A percentile compares a stretch with the other conserved stretches of the same genome.
These are phyloP conservation scores for Aegilops umbellulata DNA, from an alignment of 176 grass and related monocot species.

Conservation along the genomic window DNA sequence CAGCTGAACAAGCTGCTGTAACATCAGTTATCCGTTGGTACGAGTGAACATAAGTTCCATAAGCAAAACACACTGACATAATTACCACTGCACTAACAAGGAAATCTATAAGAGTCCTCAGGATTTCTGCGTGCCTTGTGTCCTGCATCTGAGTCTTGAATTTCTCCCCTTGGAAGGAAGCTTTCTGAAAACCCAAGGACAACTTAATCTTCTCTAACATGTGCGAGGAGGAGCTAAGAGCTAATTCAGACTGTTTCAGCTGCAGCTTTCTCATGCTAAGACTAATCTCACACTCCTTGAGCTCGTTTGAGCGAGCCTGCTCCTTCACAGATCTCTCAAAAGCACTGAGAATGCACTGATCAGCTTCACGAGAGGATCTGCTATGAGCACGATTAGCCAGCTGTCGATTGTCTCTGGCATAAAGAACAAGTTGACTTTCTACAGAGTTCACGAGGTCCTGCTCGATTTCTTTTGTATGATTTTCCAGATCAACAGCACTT, in stretches of 20 bases:
- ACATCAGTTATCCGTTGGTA: conserved; percentile 76
- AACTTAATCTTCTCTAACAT: conserved; percentile 80
- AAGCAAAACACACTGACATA: conserved; percentile 72
- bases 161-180: conserved; percentile 77
- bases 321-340: conserved; percentile 78
- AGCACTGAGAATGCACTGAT: conserved; percentile 54
- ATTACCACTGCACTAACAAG: conserved; percentile 81
- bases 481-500: conserved; percentile 16
- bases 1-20: conserved; percentile 53
- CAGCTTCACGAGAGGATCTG: conserved; percentile 28
- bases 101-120: conserved; percentile 74
- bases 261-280: conserved; percentile 76
- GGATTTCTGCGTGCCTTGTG: conserved; percentile 52
- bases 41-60: conserved; percentile 73
- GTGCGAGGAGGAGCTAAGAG: conserved; percentile 62
- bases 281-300: conserved; percentile 84
- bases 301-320: conserved; percentile 70
- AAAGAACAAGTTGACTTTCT: conserved; percentile 46
- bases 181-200: conserved; percentile 81
- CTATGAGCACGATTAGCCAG: conserved; percentile 30
- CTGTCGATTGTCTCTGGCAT: conserved; percentile 43
- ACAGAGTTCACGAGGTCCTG: conserved; percentile 20
- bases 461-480: background rate
- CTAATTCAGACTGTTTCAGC: conserved; percentile 74
- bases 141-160: conserved; percentile 79